Evolutionary conservation across 2,329 filamentous ascomycete species (phyloP).

Genomic region (Biscogniauxia marginata): DNA sequence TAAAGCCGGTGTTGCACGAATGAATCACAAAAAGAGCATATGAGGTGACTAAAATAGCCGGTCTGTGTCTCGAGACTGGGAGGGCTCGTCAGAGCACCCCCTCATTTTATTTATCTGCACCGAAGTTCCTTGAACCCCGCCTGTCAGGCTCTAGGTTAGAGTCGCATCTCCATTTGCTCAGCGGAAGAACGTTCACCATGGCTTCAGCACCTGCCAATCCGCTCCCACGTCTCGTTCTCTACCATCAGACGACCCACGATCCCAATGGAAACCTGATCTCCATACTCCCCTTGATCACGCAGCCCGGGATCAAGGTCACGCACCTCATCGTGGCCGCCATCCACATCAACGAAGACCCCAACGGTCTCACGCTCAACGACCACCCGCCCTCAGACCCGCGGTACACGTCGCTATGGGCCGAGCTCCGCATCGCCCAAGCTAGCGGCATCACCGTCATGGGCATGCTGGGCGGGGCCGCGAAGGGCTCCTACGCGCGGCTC

Average conservation of each 20-base stretch:
- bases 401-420: constrained; percentile 67
- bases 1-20: neutral
- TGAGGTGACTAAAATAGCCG: neutral
- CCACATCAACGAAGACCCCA: constrained; percentile 68
- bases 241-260: constrained; percentile 43
- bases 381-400: constrained; percentile 62
- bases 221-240: constrained; percentile 30
- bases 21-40: neutral
- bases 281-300: constrained; percentile 40
- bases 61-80: neutral
- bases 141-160: neutral
- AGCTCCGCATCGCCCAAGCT: constrained; percentile 66
- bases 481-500: constrained; percentile 62
- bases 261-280: constrained; percentile 38
- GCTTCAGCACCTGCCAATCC: constrained; percentile 12
- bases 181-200: constrained; percentile 13
- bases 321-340: constrained; percentile 78
- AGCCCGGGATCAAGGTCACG: constrained; percentile 47
- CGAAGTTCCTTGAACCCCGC: too few relatives aligned
- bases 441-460: constrained; percentile 72
- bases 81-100: too few relatives aligned
- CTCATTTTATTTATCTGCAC: neutral
- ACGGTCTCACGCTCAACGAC: constrained; percentile 72
- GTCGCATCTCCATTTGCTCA: neutral
- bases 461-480: constrained; percentile 78